Evolutionary conservation across 2,329 filamentous ascomycete genomes (phyloP).

Genomic region (Claviceps maximensis): DNA sequence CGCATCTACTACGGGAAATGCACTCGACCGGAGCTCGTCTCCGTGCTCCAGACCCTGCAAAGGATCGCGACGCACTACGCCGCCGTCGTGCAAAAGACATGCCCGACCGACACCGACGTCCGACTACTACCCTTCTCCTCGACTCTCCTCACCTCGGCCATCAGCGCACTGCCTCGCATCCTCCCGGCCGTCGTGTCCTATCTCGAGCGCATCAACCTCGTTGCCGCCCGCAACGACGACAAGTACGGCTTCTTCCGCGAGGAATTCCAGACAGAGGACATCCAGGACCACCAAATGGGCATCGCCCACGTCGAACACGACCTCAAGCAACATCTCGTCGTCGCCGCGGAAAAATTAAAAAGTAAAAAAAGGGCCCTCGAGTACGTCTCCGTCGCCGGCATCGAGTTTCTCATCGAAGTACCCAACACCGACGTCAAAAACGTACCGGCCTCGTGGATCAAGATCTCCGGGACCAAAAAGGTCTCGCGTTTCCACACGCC

Average conservation of each 20-base stretch:
- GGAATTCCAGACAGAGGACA: conserved; percentile 74
- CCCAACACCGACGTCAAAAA: conserved; percentile 68
- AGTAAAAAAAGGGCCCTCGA: conserved; percentile 56
- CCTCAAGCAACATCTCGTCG: conserved; percentile 60
- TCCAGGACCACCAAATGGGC: conserved; percentile 75
- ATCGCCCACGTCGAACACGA: conserved; percentile 90
- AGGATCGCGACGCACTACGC: conserved; percentile 62
- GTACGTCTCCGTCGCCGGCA: conserved; percentile 76
- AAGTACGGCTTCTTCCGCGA: conserved; percentile 92
- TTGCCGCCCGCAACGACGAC: conserved; percentile 75
- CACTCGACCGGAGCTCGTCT: conserved; percentile 73
- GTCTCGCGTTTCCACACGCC: conserved; percentile 89
- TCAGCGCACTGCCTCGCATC: conserved; percentile 66
- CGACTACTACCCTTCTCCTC: conserved; percentile 74
- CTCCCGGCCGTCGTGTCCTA: conserved; percentile 57
- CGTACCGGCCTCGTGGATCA: conserved; percentile 87
- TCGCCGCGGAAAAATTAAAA: conserved; percentile 58
- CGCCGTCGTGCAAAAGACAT: conserved; percentile 48
- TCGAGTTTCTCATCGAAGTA: conserved; percentile 91
- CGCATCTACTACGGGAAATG: conserved; percentile 97
- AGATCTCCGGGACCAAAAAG: conserved; percentile 90
- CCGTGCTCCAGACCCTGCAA: conserved; percentile 74
- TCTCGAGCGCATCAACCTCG: conserved; percentile 72
- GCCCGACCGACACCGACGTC: conserved; percentile 47
- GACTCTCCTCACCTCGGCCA: conserved; percentile 52